Percentiles rank a stretch among this genome's conserved stretches.
phyloP scores from a whole-genome alignment of 306 rosid genomes.

The Mucuna pruriens region DNA sequence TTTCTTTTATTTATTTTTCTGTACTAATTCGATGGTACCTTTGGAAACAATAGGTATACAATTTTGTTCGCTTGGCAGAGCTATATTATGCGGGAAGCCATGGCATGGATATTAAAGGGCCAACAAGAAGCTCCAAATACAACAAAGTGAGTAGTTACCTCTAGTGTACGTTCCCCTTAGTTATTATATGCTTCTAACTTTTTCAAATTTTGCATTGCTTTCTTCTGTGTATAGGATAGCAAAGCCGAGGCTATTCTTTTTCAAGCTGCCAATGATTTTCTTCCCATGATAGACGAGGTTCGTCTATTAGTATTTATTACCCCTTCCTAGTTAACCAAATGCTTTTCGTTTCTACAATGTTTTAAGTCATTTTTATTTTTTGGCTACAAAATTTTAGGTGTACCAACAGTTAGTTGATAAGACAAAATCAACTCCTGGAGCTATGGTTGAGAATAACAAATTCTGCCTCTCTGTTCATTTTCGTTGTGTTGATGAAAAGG shows the following conservation, averaged over 20 bases:
- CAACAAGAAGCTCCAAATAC: constrained; percentile 73
- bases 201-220: background rate
- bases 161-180: background rate
- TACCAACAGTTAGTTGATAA: constrained; percentile 59
- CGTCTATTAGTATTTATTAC: background rate
- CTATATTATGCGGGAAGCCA: constrained; percentile 93
- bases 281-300: constrained; percentile 86
- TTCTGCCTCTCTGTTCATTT: constrained; percentile 83
- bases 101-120: constrained; percentile 95
- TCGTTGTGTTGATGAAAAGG: constrained; percentile 93
- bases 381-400: constrained; percentile 48
- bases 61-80: constrained; percentile 79
- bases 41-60: constrained; percentile 60
- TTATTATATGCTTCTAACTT: constrained; percentile 24
- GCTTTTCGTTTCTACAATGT: background rate
- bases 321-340: constrained; percentile 2
- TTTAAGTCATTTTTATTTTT: background rate
- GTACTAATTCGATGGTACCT: background rate
- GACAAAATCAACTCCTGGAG: constrained; percentile 75
- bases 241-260: constrained; percentile 62
- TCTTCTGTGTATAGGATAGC: constrained; percentile 49
- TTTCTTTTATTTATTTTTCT: background rate
- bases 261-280: constrained; percentile 84
- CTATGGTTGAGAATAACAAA: constrained; percentile 81
- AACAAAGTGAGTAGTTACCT: constrained; percentile 58